These are phyloP conservation scores for Syzygium jambos DNA, from an alignment of 345 rosid genomes.

Conservation along the genomic window DNA sequence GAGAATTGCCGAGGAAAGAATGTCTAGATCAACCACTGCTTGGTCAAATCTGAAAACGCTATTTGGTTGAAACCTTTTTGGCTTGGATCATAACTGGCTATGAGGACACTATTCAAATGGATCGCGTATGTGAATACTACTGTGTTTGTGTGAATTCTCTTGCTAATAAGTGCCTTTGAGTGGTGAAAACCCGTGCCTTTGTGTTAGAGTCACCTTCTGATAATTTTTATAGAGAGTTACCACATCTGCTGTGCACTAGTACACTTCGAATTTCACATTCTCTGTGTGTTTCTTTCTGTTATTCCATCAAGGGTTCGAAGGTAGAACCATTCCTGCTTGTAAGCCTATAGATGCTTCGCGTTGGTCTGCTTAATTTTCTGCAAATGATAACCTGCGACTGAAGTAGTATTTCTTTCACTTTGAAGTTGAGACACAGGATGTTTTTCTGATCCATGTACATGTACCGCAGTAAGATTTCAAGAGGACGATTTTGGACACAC, in stretches of 20 bases:
- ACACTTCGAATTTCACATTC: background rate
- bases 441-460: background rate
- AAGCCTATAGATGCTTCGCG: background rate
- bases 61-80: background rate
- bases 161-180: background rate
- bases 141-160: background rate
- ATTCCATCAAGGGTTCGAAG: background rate
- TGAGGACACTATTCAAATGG: background rate
- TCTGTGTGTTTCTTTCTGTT: background rate
- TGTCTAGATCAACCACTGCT: slow-evolving; percentile 7
- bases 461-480: background rate
- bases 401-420: background rate
- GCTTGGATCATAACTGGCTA: background rate
- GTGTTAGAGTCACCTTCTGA: background rate
- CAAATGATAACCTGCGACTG: background rate
- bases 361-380: background rate
- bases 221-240: background rate
- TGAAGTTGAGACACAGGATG: background rate
- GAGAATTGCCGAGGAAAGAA: slow-evolving; percentile 11
- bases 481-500: background rate
- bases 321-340: background rate
- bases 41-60: slow-evolving; percentile 6
- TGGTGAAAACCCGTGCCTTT: background rate
- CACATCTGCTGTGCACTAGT: background rate
- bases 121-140: background rate